Evolutionary conservation across 805 yeast species (phyloP).

Genomic region (Ogataea pini): DNA sequence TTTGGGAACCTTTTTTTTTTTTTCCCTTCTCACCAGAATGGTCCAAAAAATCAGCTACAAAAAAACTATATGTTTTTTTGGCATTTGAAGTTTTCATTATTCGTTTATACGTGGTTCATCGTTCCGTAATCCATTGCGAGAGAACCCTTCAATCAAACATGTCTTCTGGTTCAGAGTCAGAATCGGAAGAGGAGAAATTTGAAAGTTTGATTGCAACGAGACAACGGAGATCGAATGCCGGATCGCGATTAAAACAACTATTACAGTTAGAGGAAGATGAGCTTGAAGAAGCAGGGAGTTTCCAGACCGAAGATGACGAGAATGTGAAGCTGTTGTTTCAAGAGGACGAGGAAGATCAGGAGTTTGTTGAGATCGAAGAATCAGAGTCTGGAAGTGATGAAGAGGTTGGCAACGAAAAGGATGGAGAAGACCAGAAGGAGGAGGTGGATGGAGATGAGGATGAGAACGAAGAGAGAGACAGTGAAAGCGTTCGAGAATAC

Average conservation of each 20-base stretch:
- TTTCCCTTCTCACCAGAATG: too few relatives aligned
- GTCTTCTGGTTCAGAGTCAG: constrained; percentile 22
- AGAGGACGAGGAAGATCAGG: constrained; percentile 59
- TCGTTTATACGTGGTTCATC: too few relatives aligned
- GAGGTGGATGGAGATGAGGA: constrained; percentile 28
- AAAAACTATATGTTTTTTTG: too few relatives aligned
- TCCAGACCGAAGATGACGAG: constrained; percentile 65
- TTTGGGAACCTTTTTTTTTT: too few relatives aligned
- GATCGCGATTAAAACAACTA: constrained; percentile 73
- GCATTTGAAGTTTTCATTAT: too few relatives aligned
- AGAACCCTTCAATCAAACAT: too few relatives aligned
- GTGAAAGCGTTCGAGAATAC: constrained; percentile 31
- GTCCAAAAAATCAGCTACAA: too few relatives aligned
- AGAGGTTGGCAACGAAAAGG: constrained; percentile 34
- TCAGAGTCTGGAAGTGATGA: constrained; percentile 33
- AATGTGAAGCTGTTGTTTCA: constrained; percentile 69
- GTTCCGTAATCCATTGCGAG: too few relatives aligned
- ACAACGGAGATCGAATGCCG: constrained; percentile 83
- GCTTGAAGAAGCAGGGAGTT: constrained; percentile 18
- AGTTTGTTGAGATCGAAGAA: constrained; percentile 38
- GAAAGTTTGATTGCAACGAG: constrained; percentile 75
- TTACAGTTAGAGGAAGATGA: constrained; percentile 64
- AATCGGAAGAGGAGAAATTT: constrained; percentile 36
- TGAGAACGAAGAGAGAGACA: constrained; percentile 32
- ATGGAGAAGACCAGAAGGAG: constrained; percentile 18